These are phyloP conservation scores for Microsporum audouinii DNA, from an alignment of 2,329 filamentous ascomycete genomes.

Conservation along the genomic window DNA sequence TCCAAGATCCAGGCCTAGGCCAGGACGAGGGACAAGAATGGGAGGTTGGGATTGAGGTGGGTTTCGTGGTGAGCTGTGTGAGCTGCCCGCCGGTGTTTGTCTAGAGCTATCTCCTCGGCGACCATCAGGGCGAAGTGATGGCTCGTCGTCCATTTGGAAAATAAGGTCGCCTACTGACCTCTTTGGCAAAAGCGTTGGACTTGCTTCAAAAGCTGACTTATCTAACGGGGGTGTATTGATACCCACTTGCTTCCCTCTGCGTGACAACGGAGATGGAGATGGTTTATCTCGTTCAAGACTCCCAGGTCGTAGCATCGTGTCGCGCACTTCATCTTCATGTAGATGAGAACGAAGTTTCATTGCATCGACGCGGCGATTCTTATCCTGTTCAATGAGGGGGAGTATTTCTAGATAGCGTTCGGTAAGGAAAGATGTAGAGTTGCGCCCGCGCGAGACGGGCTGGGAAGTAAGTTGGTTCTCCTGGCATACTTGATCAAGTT, in stretches of 20 bases:
- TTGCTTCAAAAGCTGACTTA: slow-evolving; percentile 23
- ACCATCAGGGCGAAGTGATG: background rate
- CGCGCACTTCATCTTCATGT: slow-evolving; percentile 55
- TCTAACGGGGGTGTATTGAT: slow-evolving; percentile 44
- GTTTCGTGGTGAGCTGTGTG: background rate
- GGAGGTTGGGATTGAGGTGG: background rate
- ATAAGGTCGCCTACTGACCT: slow-evolving; percentile 66
- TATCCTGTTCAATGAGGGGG: slow-evolving; percentile 30
- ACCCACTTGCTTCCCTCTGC: slow-evolving; percentile 26
- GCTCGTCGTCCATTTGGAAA: slow-evolving; percentile 76
- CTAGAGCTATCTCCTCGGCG: background rate
- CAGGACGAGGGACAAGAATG: background rate
- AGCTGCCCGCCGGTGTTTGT: background rate
- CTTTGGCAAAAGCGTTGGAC: slow-evolving; percentile 57
- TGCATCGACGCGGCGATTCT: slow-evolving; percentile 58
- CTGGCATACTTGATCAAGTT: slow-evolving; percentile 69
- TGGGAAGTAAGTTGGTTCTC: slow-evolving; percentile 69
- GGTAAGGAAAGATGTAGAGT: slow-evolving; percentile 46
- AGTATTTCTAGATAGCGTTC: slow-evolving; percentile 38
- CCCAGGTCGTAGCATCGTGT: slow-evolving; percentile 49
- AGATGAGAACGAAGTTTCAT: slow-evolving; percentile 57
- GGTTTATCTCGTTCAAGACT: slow-evolving; percentile 53
- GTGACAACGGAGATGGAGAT: slow-evolving; percentile 34
- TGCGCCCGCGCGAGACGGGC: slow-evolving; percentile 65
- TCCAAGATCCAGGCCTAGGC: background rate